Base-by-base conservation (phyloP, 2,329 filamentous ascomycete genomes). In the Cercospora sp. region DNA sequence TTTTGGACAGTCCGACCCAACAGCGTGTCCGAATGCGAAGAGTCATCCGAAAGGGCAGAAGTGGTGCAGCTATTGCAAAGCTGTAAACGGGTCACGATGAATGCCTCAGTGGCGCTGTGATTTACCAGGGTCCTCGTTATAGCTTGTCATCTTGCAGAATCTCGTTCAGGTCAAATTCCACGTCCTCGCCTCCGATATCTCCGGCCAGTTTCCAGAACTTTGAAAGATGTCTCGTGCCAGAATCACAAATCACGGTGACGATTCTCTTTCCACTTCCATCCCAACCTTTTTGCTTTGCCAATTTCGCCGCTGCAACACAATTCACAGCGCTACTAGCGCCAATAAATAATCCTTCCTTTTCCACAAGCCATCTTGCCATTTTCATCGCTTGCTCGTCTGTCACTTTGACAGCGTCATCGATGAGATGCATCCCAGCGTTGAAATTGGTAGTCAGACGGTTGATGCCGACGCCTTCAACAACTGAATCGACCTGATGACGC, bases 261-360 rank as follows among this genome's bases (percentile, higher is more conserved):
- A 96, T 87, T 45, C 84, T 81, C 69, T 84, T 83, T 5, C 82
- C 84, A 33, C 84, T 85, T 68, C 59, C 59, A 23, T 61, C 23
- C 90, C 90, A 40, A 42, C 69, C 73, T 13, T 94, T 80, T 51
- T 83, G 82, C 77, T 89, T 85, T 28, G 91, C 91, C 3, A 90
- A 84, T 61, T 85, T 85, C 9, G 91, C 89, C 23, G 92, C 91
- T 4, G 91, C 92, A 51, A 92, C 91, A 85, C 94, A 97, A 79
- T 99, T 99, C 63, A 99, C 94, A n/a, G 94, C 91, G 79, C 91
- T 97, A 78, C 93, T 97, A 78, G 94, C 97, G 8, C 95, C 96
- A 48, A 94, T 85, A 76, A 99, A 99, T 63, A 99, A 89, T 7
- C 95, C 95, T 79, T 99, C 95, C 71, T 94, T 91, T 81, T 98